Evolutionary conservation across 352 stramenopile genomes (phyloP), one percentile per base, ranked within the genome.

Genomic region (Phytophthora capsici): DNA sequence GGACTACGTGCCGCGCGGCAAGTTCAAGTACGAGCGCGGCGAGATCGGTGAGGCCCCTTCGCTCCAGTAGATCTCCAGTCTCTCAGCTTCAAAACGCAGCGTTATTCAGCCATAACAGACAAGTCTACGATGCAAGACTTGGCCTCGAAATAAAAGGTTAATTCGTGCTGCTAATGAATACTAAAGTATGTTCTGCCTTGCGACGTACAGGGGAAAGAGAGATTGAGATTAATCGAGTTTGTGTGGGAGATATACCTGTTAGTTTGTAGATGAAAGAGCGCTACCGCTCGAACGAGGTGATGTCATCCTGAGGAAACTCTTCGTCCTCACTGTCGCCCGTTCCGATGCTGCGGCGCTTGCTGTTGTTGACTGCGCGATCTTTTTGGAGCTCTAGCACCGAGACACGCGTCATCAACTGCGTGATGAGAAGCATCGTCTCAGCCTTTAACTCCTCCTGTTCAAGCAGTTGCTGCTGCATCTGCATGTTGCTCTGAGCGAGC

Each of bases 381-480:
- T 78, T 77, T 32, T 87, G 71, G 32, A 94, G 56, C 46, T 94
- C 86, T 19, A 94, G 78, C 57, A 89, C 60, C 19, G 86, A 93
- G 26, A 94, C 82, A 45, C 86, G 84, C 22, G 84, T 94, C 84
- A 94, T 93, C 56, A 94, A 70, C 57, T 94, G 82, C 46, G 82
- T 94, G 60, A 94, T 90, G 8, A 94, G 67, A 25, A 91, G 78
- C 78, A 86, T 93, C 50, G 86, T 94, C 71, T 93, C 86, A 63
- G 86, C 83, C 64, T 92, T 92, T 30, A 88, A 68, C 47, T 94
- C 84, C 58, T 93, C 84, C 44, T 93, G 84, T 49, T 93, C 84
- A 4, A 92, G 71, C 30, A 94, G 58, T 56, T 93, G 84, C 63
- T 92, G 84, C 61, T 94, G 84, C 75, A 94, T 81, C 54, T 87